phyloP scores from a whole-genome alignment of 768 basidiomycete genomes.

The Termitomyces sp. region DNA sequence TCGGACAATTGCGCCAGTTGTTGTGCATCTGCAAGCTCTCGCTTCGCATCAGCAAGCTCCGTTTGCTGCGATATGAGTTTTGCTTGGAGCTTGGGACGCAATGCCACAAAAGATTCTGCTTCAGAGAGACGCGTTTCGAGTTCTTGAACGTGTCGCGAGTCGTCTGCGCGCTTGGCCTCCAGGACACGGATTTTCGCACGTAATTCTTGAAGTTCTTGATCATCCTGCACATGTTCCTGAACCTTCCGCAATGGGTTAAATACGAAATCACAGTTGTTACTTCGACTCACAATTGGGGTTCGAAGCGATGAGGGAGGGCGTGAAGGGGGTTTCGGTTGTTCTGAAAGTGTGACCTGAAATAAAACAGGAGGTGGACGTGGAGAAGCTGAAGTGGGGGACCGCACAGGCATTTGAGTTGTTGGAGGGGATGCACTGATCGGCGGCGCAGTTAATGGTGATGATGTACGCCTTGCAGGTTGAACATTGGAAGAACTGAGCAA shows the following conservation, averaged over 20 bases:
- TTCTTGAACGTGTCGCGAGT: slow-evolving; percentile 76
- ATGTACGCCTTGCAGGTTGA: slow-evolving; percentile 26
- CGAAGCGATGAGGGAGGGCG: slow-evolving; percentile 23
- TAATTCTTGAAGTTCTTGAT: slow-evolving; percentile 71
- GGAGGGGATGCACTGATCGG: slow-evolving; percentile 23
- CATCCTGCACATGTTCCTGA: slow-evolving; percentile 32
- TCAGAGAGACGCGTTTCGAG: slow-evolving; percentile 83
- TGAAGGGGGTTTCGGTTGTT: slow-evolving; percentile 18
- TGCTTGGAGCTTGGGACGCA: slow-evolving; percentile 87
- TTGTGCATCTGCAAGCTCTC: slow-evolving; percentile 70
- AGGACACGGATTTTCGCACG: slow-evolving; percentile 78
- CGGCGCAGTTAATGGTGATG: slow-evolving; percentile 31
- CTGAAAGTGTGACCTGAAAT: slow-evolving; percentile 17
- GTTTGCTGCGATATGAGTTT: slow-evolving; percentile 79
- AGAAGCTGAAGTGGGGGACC: slow-evolving; percentile 13
- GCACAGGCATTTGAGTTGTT: slow-evolving; percentile 12
- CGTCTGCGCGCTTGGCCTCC: slow-evolving; percentile 84
- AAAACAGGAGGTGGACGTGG: slow-evolving; percentile 16
- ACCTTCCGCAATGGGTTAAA: background rate
- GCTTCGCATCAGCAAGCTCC: slow-evolving; percentile 69
- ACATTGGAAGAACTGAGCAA: slow-evolving; percentile 16
- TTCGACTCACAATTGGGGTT: slow-evolving; percentile 7
- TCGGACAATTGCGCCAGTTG: slow-evolving; percentile 73
- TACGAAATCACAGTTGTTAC: background rate
- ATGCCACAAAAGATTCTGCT: slow-evolving; percentile 74